Conservation (phyloP, 495 filamentous ascomycete species). For the Parachaetomium inaequale region DNA sequence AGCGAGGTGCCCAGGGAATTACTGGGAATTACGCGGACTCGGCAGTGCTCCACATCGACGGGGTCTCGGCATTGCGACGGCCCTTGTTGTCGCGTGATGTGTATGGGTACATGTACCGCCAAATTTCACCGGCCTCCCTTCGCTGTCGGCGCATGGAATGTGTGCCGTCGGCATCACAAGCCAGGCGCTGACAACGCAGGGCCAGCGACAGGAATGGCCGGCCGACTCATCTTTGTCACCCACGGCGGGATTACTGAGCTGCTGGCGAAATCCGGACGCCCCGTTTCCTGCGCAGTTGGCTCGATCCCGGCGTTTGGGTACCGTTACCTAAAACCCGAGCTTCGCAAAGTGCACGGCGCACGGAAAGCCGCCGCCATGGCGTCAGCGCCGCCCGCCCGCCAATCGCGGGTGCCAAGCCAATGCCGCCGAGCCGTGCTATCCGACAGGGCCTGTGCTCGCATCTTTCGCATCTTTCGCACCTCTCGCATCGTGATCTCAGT, state of each 20-base stretch:
- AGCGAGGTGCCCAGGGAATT: background rate
- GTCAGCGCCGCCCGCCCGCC: background rate
- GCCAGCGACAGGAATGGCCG: background rate
- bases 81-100: background rate
- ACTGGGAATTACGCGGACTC: background rate
- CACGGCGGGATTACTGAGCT: background rate
- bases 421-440: constrained; percentile 14
- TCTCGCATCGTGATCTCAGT: constrained; percentile 11
- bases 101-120: background rate
- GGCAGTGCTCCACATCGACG: background rate
- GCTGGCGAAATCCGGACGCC: background rate
- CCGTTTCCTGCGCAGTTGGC: background rate
- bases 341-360: background rate
- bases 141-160: background rate
- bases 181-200: background rate
- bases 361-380: constrained; percentile 7
- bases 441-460: background rate
- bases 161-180: background rate
- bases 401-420: background rate
- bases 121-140: background rate
- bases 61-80: background rate
- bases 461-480: background rate
- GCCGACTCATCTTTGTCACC: background rate
- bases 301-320: background rate
- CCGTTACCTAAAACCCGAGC: background rate